These are phyloP conservation scores for Pluteus cervinus DNA, from an alignment of 768 basidiomycete genomes.

Conservation along the genomic window DNA sequence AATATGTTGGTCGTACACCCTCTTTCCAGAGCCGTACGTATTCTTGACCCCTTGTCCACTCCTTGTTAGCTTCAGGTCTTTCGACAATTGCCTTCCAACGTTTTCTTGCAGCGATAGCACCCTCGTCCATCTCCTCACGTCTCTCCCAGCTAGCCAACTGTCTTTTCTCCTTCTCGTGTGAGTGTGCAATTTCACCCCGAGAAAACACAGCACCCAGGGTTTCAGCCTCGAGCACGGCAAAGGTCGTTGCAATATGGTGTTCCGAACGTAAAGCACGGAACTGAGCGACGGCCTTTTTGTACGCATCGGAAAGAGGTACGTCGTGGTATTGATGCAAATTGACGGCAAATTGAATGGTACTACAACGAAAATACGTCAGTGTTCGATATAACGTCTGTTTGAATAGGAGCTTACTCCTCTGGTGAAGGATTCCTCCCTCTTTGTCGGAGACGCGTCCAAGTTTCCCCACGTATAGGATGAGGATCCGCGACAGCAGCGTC, in stretches of 20 bases:
- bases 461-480: conserved; percentile 48
- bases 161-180: conserved; percentile 57
- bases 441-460: conserved; percentile 80
- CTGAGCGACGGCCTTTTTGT: conserved; percentile 72
- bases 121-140: conserved; percentile 50
- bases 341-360: conserved; percentile 74
- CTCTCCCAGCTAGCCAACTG: conserved; percentile 55
- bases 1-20: conserved; percentile 62
- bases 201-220: conserved; percentile 63
- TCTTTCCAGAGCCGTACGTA: conserved; percentile 71
- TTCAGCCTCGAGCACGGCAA: conserved; percentile 79
- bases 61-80: conserved; percentile 30
- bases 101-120: conserved; percentile 60
- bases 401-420: conserved; percentile 70
- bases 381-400: not conserved
- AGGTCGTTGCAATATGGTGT: conserved; percentile 67
- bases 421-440: conserved; percentile 75
- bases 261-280: conserved; percentile 86
- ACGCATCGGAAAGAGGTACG: conserved; percentile 70
- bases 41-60: conserved; percentile 71
- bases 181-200: conserved; percentile 52
- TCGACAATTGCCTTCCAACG: conserved; percentile 70
- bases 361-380: conserved; percentile 23
- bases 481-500: conserved; percentile 47
- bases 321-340: conserved; percentile 66